These are phyloP conservation scores for Chaetoscypha palmicola DNA, from an alignment of 2,329 filamentous ascomycete genomes.

Conservation along the genomic window DNA sequence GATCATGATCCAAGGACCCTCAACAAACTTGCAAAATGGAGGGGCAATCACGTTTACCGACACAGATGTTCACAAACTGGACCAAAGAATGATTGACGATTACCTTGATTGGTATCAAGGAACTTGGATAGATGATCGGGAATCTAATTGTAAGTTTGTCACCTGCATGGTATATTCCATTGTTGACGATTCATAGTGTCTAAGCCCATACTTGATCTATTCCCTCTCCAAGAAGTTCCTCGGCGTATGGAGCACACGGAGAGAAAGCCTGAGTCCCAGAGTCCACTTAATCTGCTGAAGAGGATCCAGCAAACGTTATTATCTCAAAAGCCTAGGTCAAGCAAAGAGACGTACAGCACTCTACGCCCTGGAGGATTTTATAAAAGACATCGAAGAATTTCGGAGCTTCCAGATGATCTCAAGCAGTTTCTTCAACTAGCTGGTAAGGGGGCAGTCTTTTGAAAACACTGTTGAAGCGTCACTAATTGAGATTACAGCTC, in stretches of 20 bases:
- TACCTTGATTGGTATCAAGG: constrained; percentile 76
- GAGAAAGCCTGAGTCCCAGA: constrained; percentile 24
- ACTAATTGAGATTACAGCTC: constrained; percentile 21
- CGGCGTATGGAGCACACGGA: constrained; percentile 5
- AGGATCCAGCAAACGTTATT: constrained; percentile 22
- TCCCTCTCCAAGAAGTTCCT: constrained; percentile 28
- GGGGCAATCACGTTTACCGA: constrained; percentile 51
- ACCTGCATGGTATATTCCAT: not conserved
- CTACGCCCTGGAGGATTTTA: constrained; percentile 32
- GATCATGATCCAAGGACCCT: constrained; percentile 35
- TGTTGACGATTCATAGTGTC: constrained; percentile 23
- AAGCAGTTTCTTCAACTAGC: constrained; percentile 38
- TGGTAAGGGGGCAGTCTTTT: too few species aligned
- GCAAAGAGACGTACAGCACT: constrained; percentile 15
- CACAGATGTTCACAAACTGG: constrained; percentile 56
- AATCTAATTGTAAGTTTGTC: constrained; percentile 32
- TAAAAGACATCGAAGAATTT: constrained; percentile 32
- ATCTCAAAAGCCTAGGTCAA: constrained; percentile 23
- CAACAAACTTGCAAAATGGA: constrained; percentile 32
- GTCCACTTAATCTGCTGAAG: constrained; percentile 18
- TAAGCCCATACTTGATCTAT: constrained; percentile 31
- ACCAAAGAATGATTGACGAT: constrained; percentile 55
- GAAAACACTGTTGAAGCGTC: too few species aligned
- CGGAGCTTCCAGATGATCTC: constrained; percentile 37
- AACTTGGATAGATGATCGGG: constrained; percentile 48